phyloP scores from a whole-genome alignment of 805 yeast species.

The Millerozyma miso region DNA sequence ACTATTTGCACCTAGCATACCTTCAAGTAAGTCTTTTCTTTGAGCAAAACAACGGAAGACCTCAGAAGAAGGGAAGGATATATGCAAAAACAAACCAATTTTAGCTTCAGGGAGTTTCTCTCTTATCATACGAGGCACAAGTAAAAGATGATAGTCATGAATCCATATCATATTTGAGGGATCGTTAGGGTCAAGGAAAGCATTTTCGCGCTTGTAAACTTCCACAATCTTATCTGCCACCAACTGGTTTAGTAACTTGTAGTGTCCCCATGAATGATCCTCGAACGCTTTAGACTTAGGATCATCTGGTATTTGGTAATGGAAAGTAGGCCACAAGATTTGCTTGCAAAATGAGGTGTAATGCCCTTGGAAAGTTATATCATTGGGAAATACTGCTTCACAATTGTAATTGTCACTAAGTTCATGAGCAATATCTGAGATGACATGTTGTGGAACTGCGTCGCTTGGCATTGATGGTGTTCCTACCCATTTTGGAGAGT shows the following conservation, averaged over 20 bases:
- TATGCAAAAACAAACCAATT: slow-evolving; percentile 89
- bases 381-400: slow-evolving; percentile 68
- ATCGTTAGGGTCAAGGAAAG: slow-evolving; percentile 42
- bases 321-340: slow-evolving; percentile 92
- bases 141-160: slow-evolving; percentile 87
- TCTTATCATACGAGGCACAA: slow-evolving; percentile 83
- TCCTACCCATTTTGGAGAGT: slow-evolving; percentile 72
- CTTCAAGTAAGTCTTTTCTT: slow-evolving; percentile 68
- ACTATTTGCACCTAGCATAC: slow-evolving; percentile 84
- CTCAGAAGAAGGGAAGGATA: slow-evolving; percentile 93
- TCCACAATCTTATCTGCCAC: slow-evolving; percentile 74
- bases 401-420: slow-evolving; percentile 50
- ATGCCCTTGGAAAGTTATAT: slow-evolving; percentile 82
- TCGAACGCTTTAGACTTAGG: slow-evolving; percentile 93
- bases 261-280: slow-evolving; percentile 90
- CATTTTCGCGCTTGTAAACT: slow-evolving; percentile 47
- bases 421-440: slow-evolving; percentile 46
- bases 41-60: slow-evolving; percentile 93
- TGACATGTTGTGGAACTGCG: slow-evolving; percentile 57
- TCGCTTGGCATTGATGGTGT: slow-evolving; percentile 90
- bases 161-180: slow-evolving; percentile 77
- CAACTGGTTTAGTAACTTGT: slow-evolving; percentile 66
- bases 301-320: slow-evolving; percentile 91
- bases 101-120: slow-evolving; percentile 72
- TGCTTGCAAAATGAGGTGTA: slow-evolving; percentile 90